Evolutionary conservation across 2,329 filamentous ascomycete genomes (phyloP).

Genomic region (Fusarium lyarnte): DNA sequence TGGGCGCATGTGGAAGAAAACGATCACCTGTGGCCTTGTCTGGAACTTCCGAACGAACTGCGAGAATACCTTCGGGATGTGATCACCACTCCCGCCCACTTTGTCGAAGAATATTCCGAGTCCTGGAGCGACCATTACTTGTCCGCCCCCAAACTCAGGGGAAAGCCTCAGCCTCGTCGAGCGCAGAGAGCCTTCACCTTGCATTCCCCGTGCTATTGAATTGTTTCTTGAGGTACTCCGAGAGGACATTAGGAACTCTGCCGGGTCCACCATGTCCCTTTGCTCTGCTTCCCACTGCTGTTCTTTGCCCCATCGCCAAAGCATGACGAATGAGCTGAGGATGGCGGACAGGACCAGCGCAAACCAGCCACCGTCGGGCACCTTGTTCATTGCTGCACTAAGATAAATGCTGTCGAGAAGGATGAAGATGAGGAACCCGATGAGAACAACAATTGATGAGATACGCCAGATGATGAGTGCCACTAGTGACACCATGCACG

Average conservation of each 20-base stretch:
- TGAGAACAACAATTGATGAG: constrained; percentile 66
- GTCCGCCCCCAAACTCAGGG: constrained; percentile 54
- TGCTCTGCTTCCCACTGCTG: constrained; percentile 78
- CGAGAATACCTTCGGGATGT: constrained; percentile 60
- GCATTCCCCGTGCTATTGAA: constrained; percentile 31
- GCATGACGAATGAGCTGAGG: constrained; percentile 71
- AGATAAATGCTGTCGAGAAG: constrained; percentile 75
- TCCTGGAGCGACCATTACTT: constrained; percentile 61
- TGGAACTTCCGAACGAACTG: constrained; percentile 79
- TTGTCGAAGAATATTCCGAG: constrained; percentile 84
- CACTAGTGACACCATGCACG: constrained; percentile 76
- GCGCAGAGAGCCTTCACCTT: constrained; percentile 26
- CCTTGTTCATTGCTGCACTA: constrained; percentile 75
- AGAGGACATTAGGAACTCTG: constrained; percentile 46
- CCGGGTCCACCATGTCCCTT: constrained; percentile 64
- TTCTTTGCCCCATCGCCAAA: constrained; percentile 84
- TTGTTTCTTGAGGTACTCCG: constrained; percentile 40
- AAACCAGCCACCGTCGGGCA: constrained; percentile 82
- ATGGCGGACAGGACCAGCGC: constrained; percentile 72
- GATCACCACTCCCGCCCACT: constrained; percentile 69
- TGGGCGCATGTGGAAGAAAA: constrained; percentile 79
- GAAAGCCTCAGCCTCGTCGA: constrained; percentile 44
- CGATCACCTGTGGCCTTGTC: constrained; percentile 71
- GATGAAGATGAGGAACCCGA: constrained; percentile 72
- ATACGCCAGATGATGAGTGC: constrained; percentile 78